Evolutionary conservation across 306 rosid species (phyloP).

Genomic region (Gleditsia sinensis): DNA sequence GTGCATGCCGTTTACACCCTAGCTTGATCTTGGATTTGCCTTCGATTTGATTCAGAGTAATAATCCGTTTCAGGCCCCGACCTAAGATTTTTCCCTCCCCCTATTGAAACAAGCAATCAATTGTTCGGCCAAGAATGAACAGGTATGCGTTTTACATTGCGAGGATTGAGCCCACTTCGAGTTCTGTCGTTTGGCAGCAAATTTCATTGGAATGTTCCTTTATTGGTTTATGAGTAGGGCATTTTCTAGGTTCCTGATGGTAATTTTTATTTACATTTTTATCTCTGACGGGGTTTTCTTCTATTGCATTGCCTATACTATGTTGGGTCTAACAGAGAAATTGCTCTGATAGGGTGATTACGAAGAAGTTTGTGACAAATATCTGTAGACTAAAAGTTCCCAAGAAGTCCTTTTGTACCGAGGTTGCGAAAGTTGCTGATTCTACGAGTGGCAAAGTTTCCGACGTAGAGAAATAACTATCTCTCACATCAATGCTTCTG

Average conservation of each 20-base stretch:
- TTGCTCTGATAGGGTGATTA: conserved; percentile 52
- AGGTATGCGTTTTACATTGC: conserved; percentile 22
- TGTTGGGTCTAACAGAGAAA: conserved; percentile 16
- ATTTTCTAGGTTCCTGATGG: neutral
- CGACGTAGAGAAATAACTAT: conserved; percentile 42
- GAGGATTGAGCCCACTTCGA: no score
- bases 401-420: conserved; percentile 47
- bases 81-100: neutral
- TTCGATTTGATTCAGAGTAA: neutral
- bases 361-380: conserved; percentile 45
- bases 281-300: neutral
- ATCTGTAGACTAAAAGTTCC: conserved; percentile 42
- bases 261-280: neutral
- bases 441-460: conserved; percentile 39
- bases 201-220: neutral
- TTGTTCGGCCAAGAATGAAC: conserved; percentile 29
- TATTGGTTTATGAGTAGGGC: neutral
- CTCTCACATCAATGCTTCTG: neutral
- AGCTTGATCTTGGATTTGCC: neutral
- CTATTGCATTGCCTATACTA: neutral
- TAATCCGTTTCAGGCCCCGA: neutral
- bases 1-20: neutral
- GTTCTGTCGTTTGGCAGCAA: neutral
- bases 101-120: neutral
- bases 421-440: conserved; percentile 47